phyloP scores from a whole-genome alignment of 169 alveolate species.

The Sarcocystis neurona region DNA sequence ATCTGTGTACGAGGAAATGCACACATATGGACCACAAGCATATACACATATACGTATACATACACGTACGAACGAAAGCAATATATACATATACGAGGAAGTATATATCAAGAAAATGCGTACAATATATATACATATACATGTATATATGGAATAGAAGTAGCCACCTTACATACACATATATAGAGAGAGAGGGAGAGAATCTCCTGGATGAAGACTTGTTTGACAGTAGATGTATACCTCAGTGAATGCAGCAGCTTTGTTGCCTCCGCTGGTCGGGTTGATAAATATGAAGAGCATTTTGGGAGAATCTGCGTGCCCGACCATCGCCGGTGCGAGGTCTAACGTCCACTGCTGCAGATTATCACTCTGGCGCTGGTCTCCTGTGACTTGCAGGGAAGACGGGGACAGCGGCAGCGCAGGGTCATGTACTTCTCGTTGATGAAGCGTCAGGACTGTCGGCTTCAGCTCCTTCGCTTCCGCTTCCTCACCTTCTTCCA shows the following conservation, averaged over 20 bases:
- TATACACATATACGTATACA: no score
- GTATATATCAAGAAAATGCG: background rate
- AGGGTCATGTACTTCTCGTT: background rate
- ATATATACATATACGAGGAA: no score
- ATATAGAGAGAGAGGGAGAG: background rate
- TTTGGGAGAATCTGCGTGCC: background rate
- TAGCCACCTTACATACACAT: background rate
- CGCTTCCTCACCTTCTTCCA: background rate
- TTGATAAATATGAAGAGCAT: constrained; percentile 68
- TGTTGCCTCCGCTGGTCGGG: constrained; percentile 75
- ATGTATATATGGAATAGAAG: no score
- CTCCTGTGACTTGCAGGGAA: background rate
- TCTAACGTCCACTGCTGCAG: background rate
- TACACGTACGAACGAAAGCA: no score
- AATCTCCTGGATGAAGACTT: background rate
- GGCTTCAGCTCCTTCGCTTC: background rate
- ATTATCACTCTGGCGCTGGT: background rate
- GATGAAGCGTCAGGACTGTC: background rate
- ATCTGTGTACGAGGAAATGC: no score
- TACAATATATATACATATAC: background rate
- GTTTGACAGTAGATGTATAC: background rate
- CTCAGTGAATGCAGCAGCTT: constrained; percentile 70
- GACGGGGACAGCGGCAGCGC: background rate
- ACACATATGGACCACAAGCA: no score
- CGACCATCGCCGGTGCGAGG: background rate